A percentile compares a stretch with the other conserved stretches of the same genome.
phyloP scores from a whole-genome alignment of 2,329 filamentous ascomycete genomes.

The Elsinoe necatrix region DNA sequence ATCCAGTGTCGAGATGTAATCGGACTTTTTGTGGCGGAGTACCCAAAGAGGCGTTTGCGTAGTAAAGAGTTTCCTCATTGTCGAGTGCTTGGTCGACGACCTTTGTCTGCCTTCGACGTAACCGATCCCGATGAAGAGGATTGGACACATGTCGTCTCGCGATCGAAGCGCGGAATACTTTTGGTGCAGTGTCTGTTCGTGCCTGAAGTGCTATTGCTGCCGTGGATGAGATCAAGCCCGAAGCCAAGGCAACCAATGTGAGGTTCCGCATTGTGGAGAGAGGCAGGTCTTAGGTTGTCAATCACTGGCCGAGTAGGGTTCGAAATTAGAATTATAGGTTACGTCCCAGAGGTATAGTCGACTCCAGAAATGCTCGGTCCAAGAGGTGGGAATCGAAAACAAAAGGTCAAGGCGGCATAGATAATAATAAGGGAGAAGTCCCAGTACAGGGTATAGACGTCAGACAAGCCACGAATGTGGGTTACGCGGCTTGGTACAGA shows the following conservation, averaged over 20 bases:
- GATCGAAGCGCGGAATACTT: slow-evolving; percentile 44
- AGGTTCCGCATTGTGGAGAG: slow-evolving; percentile 14
- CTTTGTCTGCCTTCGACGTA: slow-evolving; percentile 36
- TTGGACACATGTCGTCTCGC: slow-evolving; percentile 40
- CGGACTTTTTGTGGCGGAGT: slow-evolving; percentile 49
- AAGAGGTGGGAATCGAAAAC: background rate
- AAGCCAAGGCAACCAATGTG: slow-evolving; percentile 14
- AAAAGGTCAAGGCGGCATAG: background rate
- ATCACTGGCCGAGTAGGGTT: background rate
- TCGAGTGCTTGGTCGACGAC: slow-evolving; percentile 43
- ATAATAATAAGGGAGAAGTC: background rate
- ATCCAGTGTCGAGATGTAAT: slow-evolving; percentile 54
- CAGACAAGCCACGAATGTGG: slow-evolving; percentile 10
- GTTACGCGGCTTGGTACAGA: slow-evolving; percentile 9
- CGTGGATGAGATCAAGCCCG: slow-evolving; percentile 14
- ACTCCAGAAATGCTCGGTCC: slow-evolving; percentile 4
- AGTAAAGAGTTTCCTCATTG: slow-evolving; percentile 54
- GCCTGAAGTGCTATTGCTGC: slow-evolving; percentile 23
- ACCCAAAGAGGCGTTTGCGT: slow-evolving; percentile 49
- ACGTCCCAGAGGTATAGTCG: background rate
- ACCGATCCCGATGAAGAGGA: slow-evolving; percentile 39
- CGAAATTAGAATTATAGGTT: slow-evolving; percentile 5
- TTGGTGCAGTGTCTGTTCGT: slow-evolving; percentile 25
- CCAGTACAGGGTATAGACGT: background rate
- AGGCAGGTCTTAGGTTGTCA: background rate